A percentile compares a stretch with the other conserved stretches of the same genome.
Conservation (phyloP, 106 monocot genomes). For the Chionographis japonica region DNA sequence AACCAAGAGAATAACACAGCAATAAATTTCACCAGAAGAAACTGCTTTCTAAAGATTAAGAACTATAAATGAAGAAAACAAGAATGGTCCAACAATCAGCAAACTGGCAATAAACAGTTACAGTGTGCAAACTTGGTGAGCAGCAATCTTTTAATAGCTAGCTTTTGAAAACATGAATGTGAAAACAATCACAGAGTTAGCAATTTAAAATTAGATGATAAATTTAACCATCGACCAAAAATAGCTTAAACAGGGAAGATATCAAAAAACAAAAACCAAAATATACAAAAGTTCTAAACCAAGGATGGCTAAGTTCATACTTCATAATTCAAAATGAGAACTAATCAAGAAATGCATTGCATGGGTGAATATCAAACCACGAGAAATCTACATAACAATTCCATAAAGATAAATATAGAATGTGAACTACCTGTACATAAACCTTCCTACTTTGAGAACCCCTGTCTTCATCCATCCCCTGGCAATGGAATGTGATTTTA, state of each 20-base stretch:
- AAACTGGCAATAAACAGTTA: neutral
- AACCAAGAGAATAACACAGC: too few species aligned
- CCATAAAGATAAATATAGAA: neutral
- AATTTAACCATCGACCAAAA: too few species aligned
- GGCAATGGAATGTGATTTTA: slow-evolving; percentile 1
- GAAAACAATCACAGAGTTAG: neutral
- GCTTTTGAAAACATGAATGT: neutral
- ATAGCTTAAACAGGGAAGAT: too few species aligned
- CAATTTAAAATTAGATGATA: neutral
- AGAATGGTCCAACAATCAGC: neutral
- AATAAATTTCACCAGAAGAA: too few species aligned
- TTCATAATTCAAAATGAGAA: too few species aligned
- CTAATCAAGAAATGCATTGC: too few species aligned
- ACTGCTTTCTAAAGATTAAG: too few species aligned
- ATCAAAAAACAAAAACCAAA: too few species aligned
- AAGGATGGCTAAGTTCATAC: too few species aligned
- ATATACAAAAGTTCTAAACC: too few species aligned
- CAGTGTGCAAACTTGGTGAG: neutral
- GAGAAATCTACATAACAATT: neutral
- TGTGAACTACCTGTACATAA: slow-evolving; percentile 68
- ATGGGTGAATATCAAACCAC: too few species aligned
- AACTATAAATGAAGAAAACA: neutral
- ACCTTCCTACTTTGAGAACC: slow-evolving; percentile 83
- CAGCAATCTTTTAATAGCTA: neutral
- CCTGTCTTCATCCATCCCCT: slow-evolving; percentile 96